Conservation (phyloP, 305 asterid species). For the Ilex paraguariensis region DNA sequence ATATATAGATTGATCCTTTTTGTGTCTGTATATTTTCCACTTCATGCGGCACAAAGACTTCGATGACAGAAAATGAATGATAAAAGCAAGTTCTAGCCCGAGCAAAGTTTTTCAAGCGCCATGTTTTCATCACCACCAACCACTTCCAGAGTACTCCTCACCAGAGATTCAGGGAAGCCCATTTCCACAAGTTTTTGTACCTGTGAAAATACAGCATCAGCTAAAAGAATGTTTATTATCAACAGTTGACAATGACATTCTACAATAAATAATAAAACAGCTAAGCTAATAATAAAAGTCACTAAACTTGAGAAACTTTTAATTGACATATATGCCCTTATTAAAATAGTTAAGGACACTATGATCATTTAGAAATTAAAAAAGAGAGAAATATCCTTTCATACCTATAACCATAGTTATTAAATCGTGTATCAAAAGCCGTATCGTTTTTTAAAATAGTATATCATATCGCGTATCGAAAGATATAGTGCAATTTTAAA, state of each 20-base stretch:
- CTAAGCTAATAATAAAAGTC: background rate
- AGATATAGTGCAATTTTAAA: too few species aligned
- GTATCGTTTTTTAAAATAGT: too few species aligned
- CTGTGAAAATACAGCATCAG: conserved; percentile 27
- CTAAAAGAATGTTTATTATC: background rate
- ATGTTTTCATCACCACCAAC: conserved; percentile 81
- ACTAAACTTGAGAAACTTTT: too few species aligned
- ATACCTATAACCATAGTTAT: too few species aligned
- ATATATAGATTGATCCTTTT: background rate
- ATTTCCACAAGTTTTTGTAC: conserved; percentile 86
- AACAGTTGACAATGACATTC: background rate
- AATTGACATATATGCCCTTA: too few species aligned
- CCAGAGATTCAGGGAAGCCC: conserved; percentile 80
- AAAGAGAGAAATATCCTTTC: too few species aligned
- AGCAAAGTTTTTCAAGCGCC: conserved; percentile 95
- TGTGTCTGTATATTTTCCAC: conserved; percentile 1
- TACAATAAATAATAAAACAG: background rate
- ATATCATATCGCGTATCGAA: too few species aligned
- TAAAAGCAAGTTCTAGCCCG: conserved; percentile 26
- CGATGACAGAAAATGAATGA: background rate
- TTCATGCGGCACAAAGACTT: conserved; percentile 7
- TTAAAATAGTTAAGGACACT: too few species aligned
- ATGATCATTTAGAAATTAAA: too few species aligned
- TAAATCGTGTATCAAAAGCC: too few species aligned
- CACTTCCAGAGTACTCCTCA: conserved; percentile 58